Evolutionary conservation across 768 basidiomycete species (phyloP), one percentile per base, ranked within the genome.

Genomic region (Serendipita sp.): DNA sequence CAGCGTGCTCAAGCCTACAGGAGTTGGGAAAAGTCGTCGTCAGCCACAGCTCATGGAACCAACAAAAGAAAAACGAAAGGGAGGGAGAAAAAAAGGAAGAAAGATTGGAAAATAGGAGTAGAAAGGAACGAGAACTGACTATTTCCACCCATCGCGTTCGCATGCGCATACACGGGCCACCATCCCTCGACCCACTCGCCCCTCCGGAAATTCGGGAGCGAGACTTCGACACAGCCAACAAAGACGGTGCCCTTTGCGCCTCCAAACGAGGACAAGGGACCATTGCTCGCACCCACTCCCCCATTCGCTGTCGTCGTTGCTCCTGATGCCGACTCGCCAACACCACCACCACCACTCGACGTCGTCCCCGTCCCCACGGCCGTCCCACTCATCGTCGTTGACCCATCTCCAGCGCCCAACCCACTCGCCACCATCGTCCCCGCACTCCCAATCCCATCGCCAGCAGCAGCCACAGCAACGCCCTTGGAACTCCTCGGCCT

Each of bases 171-270:
- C 2, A 90, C 81, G 14, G 89, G 86, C 71, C 84, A 92, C 88
- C 88, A 93, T 16, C 90, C 90, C 69, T 93, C 90, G 3, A 88
- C 78, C 2, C 74, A 70, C 66, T 90, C 86, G 17, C 84, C 82
- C 26, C 90, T 78, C 24, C 84, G 80, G 68, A 92, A 88, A 68
- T 86, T 87, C 7, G 73, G 73, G 24, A 92, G 75, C 1, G 82
- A 75, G 61, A 94, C 81, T 24, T 77, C 77, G 24, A 84, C 78
- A 28, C 76, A 78, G 24, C 90, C 90, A 58, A 71, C 20, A 9
- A 69, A 58, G 26, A 92, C 75, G 1, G 82, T 75, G 61, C 93
- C 81, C 24, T 76, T 77, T 20, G 84, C 78, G 26, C 76, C 78
- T 24, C 90, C 90, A 60, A 70, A n/a, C 9, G 68, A 22, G 7